Base-by-base conservation (phyloP, 176 grass and related monocot genomes). In the Musa schizocarpa region DNA sequence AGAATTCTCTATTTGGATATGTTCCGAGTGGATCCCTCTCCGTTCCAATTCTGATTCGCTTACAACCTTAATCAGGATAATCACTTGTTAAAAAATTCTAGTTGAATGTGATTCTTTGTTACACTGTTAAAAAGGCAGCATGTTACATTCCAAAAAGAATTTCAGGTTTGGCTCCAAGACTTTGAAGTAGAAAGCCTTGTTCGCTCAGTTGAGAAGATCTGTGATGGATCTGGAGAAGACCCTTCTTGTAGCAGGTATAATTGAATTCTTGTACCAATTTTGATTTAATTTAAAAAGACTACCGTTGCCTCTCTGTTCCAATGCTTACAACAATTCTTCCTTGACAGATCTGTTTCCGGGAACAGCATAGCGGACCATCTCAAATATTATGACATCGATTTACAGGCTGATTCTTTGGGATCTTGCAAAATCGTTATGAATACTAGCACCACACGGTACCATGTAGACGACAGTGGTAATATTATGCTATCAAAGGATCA, bases 171-270 rank as follows among this genome's bases (percentile, higher is more conserved):
- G 92, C 86, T 96, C 81, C 73, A 69, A 11, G 81, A 87, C 78
- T 83, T 68, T 50, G 68, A 78, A 82, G 53, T 81, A 66, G 88
- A 77, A 87, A 85, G 78, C 69, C n/a, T 81, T 21, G 53, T 75
- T 54, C 58, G 78, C 51, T 84, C 43, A 74, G 79, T 85, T 43
- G 92, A 87, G 69, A 92, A 80, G 26, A 52, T 92, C 55, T 96
- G 92, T 55, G 86, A 96, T 71, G 83, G 69, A 54, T 96, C 92
- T 19, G 92, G 89, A n/a, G 92, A 96, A 75, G 92, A 96, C 78
- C 85, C 89, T 77, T 81, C 78, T 68, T 96, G 92, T 81, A 87
- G 92, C 92, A 92, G 92, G 89, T 96, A 85, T 21, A 52, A 4
- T 21, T 11, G 19, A 22, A 49, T 21, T 17, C 26, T 20, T 51